Conservation (phyloP, 208 protist genomes). For the Leishmania arabica region DNA sequence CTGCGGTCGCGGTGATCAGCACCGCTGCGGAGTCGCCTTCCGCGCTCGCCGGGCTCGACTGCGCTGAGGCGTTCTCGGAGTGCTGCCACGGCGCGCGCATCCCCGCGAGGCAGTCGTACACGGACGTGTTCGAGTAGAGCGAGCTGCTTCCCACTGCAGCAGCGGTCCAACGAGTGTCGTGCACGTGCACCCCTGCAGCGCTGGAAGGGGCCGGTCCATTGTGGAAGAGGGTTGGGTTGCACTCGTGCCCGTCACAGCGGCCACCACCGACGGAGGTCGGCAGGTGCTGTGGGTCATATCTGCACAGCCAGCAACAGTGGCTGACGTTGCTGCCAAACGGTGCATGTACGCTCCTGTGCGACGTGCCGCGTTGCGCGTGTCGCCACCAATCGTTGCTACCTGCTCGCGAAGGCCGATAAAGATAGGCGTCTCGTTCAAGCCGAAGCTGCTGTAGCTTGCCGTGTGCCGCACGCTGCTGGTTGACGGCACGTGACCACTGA, state of each 20-base stretch:
- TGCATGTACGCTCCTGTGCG: background rate
- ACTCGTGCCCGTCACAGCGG: background rate
- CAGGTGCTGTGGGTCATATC: background rate
- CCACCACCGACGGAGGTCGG: background rate
- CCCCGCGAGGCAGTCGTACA: background rate
- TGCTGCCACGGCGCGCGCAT: background rate
- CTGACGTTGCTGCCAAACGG: constrained; percentile 28
- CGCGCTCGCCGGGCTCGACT: background rate
- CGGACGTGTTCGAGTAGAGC: background rate
- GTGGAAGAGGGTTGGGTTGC: background rate
- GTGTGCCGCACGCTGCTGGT: constrained; percentile 15
- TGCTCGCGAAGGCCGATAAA: background rate
- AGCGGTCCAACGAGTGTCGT: background rate
- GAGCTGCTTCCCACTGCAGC: background rate
- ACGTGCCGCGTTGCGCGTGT: background rate
- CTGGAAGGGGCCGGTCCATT: background rate
- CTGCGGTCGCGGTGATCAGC: background rate
- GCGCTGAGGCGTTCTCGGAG: background rate
- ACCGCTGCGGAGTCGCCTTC: background rate
- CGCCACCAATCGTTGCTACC: background rate
- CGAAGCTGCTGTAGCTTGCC: constrained; percentile 24
- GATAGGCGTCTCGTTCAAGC: constrained; percentile 9
- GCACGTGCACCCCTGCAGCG: background rate
- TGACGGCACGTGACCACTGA: constrained; percentile 9
- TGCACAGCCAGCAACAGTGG: constrained; percentile 7